Conservation (phyloP, 2,329 filamentous ascomycete species). For the Penicillium sp. region DNA sequence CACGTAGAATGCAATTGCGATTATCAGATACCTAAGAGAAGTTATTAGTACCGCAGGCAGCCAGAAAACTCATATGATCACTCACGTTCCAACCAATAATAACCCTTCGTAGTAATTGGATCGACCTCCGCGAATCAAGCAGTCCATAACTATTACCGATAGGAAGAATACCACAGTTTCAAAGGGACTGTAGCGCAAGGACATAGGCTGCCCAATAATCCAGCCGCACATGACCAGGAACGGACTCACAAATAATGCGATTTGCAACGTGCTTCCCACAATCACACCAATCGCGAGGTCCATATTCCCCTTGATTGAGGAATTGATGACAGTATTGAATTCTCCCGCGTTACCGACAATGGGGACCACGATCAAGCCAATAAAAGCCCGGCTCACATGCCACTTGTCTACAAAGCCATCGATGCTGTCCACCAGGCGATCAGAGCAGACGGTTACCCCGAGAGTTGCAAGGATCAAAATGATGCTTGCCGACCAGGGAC, state of each 20-base stretch:
- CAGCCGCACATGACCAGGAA: constrained; percentile 57
- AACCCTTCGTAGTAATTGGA: constrained; percentile 20
- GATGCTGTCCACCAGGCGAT: constrained; percentile 52
- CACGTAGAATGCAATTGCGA: constrained; percentile 18
- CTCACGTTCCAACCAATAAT: constrained; percentile 20
- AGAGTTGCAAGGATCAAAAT: constrained; percentile 17
- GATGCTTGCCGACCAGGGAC: constrained; percentile 13
- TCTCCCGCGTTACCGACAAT: constrained; percentile 58
- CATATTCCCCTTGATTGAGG: constrained; percentile 58
- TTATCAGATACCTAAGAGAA: constrained; percentile 14
- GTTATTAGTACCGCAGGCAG: background rate
- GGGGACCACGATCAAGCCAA: constrained; percentile 55
- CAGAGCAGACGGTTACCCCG: constrained; percentile 18
- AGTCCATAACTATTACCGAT: constrained; percentile 21
- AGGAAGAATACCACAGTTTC: constrained; percentile 19
- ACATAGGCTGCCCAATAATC: constrained; percentile 52
- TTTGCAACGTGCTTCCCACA: constrained; percentile 54
- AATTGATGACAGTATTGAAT: constrained; percentile 54
- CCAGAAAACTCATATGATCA: background rate
- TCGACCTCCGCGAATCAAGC: constrained; percentile 17
- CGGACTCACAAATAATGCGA: constrained; percentile 56
- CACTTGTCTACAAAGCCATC: constrained; percentile 52
- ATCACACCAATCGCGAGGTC: constrained; percentile 56
- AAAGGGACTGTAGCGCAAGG: constrained; percentile 17
- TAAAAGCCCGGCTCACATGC: constrained; percentile 55